Conservation (phyloP, 1,139 yeast species). For the Lodderomyces orthopsilosis region DNA sequence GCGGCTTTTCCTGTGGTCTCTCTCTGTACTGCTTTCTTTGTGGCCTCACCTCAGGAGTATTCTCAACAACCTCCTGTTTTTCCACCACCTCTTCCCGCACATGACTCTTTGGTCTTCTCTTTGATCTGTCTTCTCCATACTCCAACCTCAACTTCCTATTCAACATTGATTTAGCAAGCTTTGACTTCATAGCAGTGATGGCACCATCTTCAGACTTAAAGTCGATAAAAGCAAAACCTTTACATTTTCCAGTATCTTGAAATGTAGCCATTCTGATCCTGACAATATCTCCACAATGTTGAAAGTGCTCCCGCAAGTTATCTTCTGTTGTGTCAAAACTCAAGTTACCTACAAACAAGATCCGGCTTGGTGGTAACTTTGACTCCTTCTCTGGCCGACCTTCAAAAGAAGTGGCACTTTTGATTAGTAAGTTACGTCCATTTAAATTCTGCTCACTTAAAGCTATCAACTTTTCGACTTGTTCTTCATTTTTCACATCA, state of each 20-base stretch:
- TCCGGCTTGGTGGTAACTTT: conserved; percentile 84
- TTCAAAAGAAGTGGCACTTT: conserved; percentile 75
- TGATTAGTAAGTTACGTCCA: conserved; percentile 84
- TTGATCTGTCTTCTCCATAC: conserved; percentile 92
- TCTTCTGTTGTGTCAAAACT: conserved; percentile 92
- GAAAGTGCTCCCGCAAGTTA: conserved; percentile 72
- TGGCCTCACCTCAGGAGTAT: conserved; percentile 8
- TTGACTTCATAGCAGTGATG: conserved; percentile 76
- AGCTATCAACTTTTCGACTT: conserved; percentile 61
- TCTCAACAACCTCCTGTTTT: conserved; percentile 17
- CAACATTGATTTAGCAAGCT: conserved; percentile 61
- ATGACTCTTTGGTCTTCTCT: conserved; percentile 53
- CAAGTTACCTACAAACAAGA: conserved; percentile 87
- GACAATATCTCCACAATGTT: conserved; percentile 74
- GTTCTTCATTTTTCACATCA: conserved; percentile 67
- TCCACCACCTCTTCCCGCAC: conserved; percentile 2
- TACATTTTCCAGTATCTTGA: conserved; percentile 93
- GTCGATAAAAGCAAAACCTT: conserved; percentile 93
- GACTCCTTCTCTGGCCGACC: conserved; percentile 71
- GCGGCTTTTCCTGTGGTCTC: conserved; percentile 13
- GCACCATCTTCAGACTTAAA: conserved; percentile 80
- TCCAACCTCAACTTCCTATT: conserved; percentile 83
- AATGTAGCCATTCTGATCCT: conserved; percentile 94
- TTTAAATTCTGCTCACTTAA: conserved; percentile 71
- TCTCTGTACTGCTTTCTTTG: conserved; percentile 10